A percentile compares a stretch with the other conserved stretches of the same genome.
Conservation (phyloP, 176 grass and related monocot genomes). For the Alopecurus myosuroides region DNA sequence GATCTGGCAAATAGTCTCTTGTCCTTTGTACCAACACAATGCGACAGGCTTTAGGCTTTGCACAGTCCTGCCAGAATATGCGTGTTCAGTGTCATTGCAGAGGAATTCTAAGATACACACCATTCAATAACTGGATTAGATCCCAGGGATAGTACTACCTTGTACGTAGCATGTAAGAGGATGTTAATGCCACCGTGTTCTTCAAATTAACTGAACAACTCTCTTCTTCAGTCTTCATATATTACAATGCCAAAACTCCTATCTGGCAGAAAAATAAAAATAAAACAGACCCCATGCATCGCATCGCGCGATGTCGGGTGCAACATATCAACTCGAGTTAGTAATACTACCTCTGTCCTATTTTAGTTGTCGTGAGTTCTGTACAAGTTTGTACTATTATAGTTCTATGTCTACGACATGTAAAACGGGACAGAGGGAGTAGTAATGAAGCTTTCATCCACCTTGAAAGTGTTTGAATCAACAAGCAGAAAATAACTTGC, state of each 20-base stretch:
- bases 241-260: neutral
- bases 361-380: no score
- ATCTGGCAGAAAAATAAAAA: no score
- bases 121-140: neutral
- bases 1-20: constrained; percentile 23
- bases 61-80: no score
- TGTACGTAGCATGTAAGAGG: neutral
- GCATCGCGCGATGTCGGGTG: neutral
- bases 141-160: no score
- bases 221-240: neutral
- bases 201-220: neutral
- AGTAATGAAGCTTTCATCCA: neutral
- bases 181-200: neutral
- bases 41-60: neutral
- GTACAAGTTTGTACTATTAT: no score
- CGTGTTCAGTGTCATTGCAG: no score
- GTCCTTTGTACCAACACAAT: neutral
- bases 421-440: no score
- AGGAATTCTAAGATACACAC: neutral
- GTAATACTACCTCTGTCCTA: no score
- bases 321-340: neutral
- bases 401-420: no score
- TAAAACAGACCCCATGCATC: no score
- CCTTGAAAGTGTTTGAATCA: neutral
- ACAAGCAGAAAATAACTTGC: no score